A percentile compares a stretch with the other conserved stretches of the same genome.
Evolutionary conservation across 805 yeast genomes (phyloP).

Genomic region (Ogataea trehaloabstinens): DNA sequence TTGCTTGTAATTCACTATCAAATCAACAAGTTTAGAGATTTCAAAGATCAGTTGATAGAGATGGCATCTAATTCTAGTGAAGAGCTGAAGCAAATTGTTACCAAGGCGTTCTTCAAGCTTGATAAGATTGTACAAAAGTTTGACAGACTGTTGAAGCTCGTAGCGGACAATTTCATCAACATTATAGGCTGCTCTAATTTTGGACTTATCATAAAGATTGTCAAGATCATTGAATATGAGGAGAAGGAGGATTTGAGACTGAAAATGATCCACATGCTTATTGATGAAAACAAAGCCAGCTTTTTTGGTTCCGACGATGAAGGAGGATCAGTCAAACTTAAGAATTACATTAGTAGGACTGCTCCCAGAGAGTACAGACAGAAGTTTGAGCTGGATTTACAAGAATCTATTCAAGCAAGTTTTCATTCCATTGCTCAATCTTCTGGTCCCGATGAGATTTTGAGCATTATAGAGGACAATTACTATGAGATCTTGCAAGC

Average conservation of each 20-base stretch:
- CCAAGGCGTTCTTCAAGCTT: slow-evolving; percentile 51
- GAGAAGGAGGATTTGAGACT: slow-evolving; percentile 70
- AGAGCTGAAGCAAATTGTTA: slow-evolving; percentile 68
- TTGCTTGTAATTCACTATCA: slow-evolving; percentile 67
- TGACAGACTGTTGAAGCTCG: slow-evolving; percentile 58
- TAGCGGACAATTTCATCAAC: slow-evolving; percentile 65
- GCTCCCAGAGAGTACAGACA: slow-evolving; percentile 57
- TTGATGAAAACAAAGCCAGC: slow-evolving; percentile 11
- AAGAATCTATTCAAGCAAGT: slow-evolving; percentile 59
- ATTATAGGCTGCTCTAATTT: slow-evolving; percentile 65
- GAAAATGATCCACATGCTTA: slow-evolving; percentile 17
- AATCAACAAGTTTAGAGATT: slow-evolving; percentile 69
- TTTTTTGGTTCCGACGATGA: slow-evolving; percentile 9
- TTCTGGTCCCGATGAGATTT: slow-evolving; percentile 45
- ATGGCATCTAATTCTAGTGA: slow-evolving; percentile 46
- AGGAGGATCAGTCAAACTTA: slow-evolving; percentile 15
- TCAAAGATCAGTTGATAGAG: slow-evolving; percentile 68
- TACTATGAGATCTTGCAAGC: slow-evolving; percentile 73
- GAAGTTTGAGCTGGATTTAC: slow-evolving; percentile 57
- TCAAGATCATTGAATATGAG: slow-evolving; percentile 79
- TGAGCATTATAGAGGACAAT: slow-evolving; percentile 72
- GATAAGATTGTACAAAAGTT: slow-evolving; percentile 53
- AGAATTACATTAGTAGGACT: slow-evolving; percentile 42
- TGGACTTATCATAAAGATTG: slow-evolving; percentile 65
- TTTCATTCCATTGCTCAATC: slow-evolving; percentile 64